These are phyloP conservation scores for Penicillium pulvis DNA, from an alignment of 495 filamentous ascomycete species.

Conservation along the genomic window DNA sequence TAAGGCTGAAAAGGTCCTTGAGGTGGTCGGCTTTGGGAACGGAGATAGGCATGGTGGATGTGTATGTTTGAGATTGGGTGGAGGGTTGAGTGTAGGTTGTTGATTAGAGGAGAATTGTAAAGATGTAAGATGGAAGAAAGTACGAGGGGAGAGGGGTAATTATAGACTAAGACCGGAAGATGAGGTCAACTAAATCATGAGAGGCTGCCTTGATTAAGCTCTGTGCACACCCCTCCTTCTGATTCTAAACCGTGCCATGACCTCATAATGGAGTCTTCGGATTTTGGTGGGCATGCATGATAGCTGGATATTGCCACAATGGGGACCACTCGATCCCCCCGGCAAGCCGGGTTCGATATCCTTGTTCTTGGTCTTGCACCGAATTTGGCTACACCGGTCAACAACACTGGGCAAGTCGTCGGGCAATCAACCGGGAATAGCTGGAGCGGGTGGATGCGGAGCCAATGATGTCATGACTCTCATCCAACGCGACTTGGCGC, in stretches of 20 bases:
- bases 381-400: background rate
- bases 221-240: background rate
- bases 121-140: background rate
- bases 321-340: background rate
- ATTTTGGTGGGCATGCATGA: background rate
- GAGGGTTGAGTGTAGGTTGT: background rate
- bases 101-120: background rate
- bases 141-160: background rate
- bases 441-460: background rate
- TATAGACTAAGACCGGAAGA: background rate
- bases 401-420: background rate
- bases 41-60: conserved; percentile 51
- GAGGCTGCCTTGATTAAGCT: conserved; percentile 6
- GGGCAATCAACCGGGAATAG: conserved; percentile 1
- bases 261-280: conserved; percentile 8
- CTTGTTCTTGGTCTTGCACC: background rate
- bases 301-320: background rate
- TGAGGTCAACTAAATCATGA: background rate
- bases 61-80: background rate
- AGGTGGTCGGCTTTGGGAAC: conserved; percentile 60
- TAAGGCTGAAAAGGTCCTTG: conserved; percentile 67
- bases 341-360: background rate
- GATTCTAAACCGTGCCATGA: background rate
- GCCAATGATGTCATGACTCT: conserved; percentile 10
- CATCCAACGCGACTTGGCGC: background rate